Evolutionary conservation across 371 early-diverging fungal genomes (phyloP).

Genomic region (Lichtheimia ornata): DNA sequence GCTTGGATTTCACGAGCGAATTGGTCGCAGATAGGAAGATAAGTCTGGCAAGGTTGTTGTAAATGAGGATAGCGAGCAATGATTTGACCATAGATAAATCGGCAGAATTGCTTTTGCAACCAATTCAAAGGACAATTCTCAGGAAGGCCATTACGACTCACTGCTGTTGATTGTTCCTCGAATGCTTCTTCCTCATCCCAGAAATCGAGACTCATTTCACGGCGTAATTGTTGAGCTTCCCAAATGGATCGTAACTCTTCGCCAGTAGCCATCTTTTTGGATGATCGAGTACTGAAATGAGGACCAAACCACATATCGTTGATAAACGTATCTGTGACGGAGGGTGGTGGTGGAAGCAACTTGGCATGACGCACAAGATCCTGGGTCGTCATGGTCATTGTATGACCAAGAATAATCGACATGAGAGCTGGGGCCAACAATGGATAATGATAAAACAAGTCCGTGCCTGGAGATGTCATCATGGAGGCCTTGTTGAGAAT

Average conservation of each 20-base stretch:
- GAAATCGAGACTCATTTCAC: conserved; percentile 1
- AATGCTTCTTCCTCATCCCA: conserved; percentile 7
- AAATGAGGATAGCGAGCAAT: conserved; percentile 35
- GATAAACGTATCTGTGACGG: not conserved
- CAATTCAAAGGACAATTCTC: conserved; percentile 31
- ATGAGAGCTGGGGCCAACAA: conserved; percentile 47
- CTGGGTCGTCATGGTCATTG: conserved; percentile 44
- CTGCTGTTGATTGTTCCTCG: not conserved
- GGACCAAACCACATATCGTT: conserved; percentile 15
- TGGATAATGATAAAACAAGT: conserved; percentile 33
- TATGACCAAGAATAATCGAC: conserved; percentile 46
- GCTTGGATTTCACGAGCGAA: conserved; percentile 18
- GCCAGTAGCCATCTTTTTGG: conserved; percentile 8
- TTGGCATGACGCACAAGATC: conserved; percentile 31
- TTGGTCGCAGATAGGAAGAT: conserved; percentile 40
- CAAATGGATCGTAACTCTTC: conserved; percentile 17
- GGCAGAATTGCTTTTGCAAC: conserved; percentile 36
- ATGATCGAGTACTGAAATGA: not conserved
- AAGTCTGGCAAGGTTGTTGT: conserved; percentile 23
- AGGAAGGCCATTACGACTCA: not conserved
- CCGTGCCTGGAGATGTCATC: conserved; percentile 2
- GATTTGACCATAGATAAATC: conserved; percentile 32
- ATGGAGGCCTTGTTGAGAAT: conserved; percentile 27
- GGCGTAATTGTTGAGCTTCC: conserved; percentile 11
- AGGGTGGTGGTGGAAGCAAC: conserved; percentile 16